phyloP scores from a whole-genome alignment of 768 basidiomycete species.

The Thelephora ganbajun region DNA sequence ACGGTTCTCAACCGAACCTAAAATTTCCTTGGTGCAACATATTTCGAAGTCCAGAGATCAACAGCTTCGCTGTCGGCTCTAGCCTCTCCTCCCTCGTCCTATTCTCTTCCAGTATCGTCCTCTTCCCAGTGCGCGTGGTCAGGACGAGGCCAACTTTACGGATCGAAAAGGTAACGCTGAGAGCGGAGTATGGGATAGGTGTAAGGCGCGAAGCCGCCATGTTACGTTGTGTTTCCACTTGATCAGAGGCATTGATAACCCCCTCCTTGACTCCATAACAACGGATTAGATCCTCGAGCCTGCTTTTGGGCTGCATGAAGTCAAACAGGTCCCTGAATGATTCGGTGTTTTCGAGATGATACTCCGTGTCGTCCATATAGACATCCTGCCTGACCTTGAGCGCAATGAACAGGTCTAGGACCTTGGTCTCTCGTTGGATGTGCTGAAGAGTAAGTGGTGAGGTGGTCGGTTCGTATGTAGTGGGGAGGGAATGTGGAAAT shows the following conservation, averaged over 20 bases:
- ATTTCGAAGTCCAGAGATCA: conserved; percentile 30
- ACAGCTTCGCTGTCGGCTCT: conserved; percentile 37
- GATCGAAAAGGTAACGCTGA: conserved; percentile 28
- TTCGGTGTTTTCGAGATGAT: conserved; percentile 66
- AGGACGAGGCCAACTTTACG: conserved; percentile 25
- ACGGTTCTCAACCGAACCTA: too few relatives aligned
- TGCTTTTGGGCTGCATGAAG: conserved; percentile 54
- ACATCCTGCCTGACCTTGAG: conserved; percentile 73
- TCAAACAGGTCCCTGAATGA: conserved; percentile 72
- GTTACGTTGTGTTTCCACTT: background rate
- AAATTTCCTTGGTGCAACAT: too few relatives aligned
- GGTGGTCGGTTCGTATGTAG: conserved; percentile 12
- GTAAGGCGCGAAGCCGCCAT: background rate
- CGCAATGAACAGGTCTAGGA: conserved; percentile 68
- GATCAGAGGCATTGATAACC: conserved; percentile 11
- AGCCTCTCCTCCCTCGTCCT: conserved; percentile 39
- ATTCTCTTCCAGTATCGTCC: conserved; percentile 41
- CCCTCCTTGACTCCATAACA: conserved; percentile 26
- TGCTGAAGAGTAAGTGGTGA: conserved; percentile 21
- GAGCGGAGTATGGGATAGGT: conserved; percentile 16
- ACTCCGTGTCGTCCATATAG: conserved; percentile 55
- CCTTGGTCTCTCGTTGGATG: conserved; percentile 57
- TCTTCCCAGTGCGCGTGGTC: conserved; percentile 21
- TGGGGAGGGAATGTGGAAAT: conserved; percentile 37
- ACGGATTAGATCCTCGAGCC: conserved; percentile 63